Conservation (phyloP, 2,329 filamentous ascomycete species). For the Endothia cerciana region DNA sequence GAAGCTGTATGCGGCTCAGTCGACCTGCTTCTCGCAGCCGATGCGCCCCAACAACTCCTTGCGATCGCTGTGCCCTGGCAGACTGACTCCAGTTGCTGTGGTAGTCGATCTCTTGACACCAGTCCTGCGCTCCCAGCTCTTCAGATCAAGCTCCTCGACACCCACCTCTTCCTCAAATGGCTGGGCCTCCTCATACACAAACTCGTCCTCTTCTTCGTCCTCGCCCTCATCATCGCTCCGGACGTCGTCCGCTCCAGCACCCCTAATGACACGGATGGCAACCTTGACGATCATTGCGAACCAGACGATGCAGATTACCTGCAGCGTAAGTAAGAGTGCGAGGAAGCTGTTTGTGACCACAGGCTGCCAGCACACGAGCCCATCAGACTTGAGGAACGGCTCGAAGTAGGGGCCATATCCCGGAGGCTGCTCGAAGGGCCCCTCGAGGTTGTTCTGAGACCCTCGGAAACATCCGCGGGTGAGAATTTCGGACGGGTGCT, state of each 20-base stretch:
- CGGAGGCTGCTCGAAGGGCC: constrained; percentile 55
- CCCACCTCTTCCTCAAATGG: constrained; percentile 76
- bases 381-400: constrained; percentile 72
- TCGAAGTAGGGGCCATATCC: constrained; percentile 67
- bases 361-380: constrained; percentile 78
- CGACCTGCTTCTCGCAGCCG: constrained; percentile 77
- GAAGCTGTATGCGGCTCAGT: constrained; percentile 37
- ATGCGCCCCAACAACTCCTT: constrained; percentile 83
- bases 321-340: constrained; percentile 73
- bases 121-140: constrained; percentile 62
- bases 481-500: constrained; percentile 65
- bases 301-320: constrained; percentile 81
- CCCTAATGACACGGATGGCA: constrained; percentile 77
- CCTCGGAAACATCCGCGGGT: constrained; percentile 73
- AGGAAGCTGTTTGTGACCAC: constrained; percentile 79
- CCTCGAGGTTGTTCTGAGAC: constrained; percentile 55
- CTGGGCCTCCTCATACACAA: constrained; percentile 57
- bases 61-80: constrained; percentile 72
- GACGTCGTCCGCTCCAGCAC: constrained; percentile 79
- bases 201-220: constrained; percentile 57
- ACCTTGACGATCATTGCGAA: constrained; percentile 87
- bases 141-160: constrained; percentile 71
- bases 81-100: constrained; percentile 60
- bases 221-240: constrained; percentile 85
- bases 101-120: constrained; percentile 58